Evolutionary conservation across 2,329 filamentous ascomycete genomes (phyloP), one percentile per base, ranked within the genome.

Genomic region (Allantophomopsis lycopodina): DNA sequence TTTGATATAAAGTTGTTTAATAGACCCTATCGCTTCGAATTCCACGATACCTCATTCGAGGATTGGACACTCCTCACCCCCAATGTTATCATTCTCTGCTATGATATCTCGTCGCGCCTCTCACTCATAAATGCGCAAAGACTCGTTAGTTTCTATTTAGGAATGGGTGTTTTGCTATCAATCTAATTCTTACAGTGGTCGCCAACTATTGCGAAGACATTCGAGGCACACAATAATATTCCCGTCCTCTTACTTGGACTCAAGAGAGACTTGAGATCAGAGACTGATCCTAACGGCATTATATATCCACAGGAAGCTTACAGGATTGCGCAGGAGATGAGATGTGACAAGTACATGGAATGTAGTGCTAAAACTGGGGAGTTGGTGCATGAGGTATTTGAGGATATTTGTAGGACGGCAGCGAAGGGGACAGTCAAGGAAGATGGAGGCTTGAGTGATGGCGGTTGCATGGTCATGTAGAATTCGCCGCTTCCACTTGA

Each of bases 261-360:
- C 43, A 79, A 79, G 56, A 62, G 75, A 43, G 75, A 79, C 48
- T 55, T 77, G 39, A 61, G 54, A 37, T 71, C 68, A 2, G 71
- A 75, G 44, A 58, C 61, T 11, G 73, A 78, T 48, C 71, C 71
- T 2, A 73, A 75, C 43, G 72, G 72, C 21, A 66, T 71, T 46
- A 72, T 78, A 38, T 71, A 73, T 44, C 75, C 75, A 10, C 68
- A 78, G 44, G 75, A 79, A 54, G 74, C 64, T 1, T 73, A 75
- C 49, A 62, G 62, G 18, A 53, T 67, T 38, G 66, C 74, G 16
- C 72, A 77, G 49, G 64, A 68, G 46, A 64, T 79, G 62, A 60
- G 74, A 39, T 72, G 66, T 36, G 75, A 79, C 55, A 70, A 69
- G 45, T 79, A 79, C 48, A 67, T 77, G 53, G 75, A 79, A 49